Evolutionary conservation across 2,329 filamentous ascomycete genomes (phyloP), one percentile per base, ranked within the genome.

Genomic region (Rosellinia necatrix): DNA sequence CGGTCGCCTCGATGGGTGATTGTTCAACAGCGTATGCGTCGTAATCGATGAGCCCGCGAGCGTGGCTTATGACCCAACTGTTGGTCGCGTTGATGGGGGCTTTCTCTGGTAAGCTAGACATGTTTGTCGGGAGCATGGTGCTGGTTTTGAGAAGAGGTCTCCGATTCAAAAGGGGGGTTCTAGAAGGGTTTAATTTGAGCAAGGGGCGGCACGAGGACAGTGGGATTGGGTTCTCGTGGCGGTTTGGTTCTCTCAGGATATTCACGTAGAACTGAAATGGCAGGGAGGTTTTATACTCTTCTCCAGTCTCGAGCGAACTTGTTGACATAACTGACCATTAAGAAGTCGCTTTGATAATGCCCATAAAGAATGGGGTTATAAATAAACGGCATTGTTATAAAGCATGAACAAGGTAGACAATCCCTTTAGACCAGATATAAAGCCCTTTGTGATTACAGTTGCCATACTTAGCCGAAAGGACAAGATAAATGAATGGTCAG

Each of bases 1-100:
- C 29, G 6, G n/a, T 25, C 17, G 22, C 49, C 12, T 35, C 29
- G 3, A 48, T 24, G 1, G 38, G 22, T 29, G 34, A 47, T 5
- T 46, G 17, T 10, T 48, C 22, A 8, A 48, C 19, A 32, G 13
- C 32, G n/a, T 40, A 40, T 3, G 4, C 5, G 3, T 58, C 44
- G 4, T 46, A 53, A 8, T 13, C 15, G 10, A 58, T 43, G 29
- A 55, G 29, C 13, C 25, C 35, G n/a, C 56, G 56, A 2, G 51
- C 51, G 6, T 15, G 51, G 8, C 4, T 13, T 24, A 56, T 43
- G 9, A 58, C 35, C 56, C 51, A 58, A 10, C 41, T 43, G 17
- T 51, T 55, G 6, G 29, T 58, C 1, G 51, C 56, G n/a, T 44
- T 25, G 2, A 51, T 2, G 1, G 50, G 50, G 2, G 34, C 30